Percentiles rank a stretch among this genome's conserved stretches.
Conservation (phyloP, 805 yeast genomes). For the Suhomyces faveliae region DNA sequence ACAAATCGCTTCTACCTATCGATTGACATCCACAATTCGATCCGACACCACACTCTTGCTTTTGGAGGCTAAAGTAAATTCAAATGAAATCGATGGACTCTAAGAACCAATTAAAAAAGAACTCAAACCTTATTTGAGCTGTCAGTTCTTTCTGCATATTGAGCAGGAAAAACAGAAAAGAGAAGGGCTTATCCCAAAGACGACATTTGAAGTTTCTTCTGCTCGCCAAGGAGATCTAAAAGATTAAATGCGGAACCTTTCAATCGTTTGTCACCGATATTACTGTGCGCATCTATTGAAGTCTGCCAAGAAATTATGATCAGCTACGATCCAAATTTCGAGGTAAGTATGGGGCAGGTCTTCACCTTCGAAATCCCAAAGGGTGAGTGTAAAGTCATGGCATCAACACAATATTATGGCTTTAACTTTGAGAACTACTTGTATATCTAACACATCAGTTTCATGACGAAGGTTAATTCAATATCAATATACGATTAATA, state of each 20-base stretch:
- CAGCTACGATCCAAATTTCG: background rate
- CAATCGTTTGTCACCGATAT: background rate
- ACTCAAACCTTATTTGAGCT: background rate
- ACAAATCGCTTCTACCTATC: background rate
- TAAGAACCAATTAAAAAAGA: background rate
- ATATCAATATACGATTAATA: background rate
- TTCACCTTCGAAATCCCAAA: background rate
- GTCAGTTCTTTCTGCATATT: background rate
- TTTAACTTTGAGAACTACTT: background rate
- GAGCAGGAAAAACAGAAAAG: background rate
- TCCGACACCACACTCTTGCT: background rate
- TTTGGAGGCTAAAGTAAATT: no score
- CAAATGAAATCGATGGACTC: background rate
- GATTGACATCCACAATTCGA: background rate
- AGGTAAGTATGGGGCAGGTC: background rate
- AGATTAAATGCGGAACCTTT: background rate
- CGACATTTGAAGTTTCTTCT: background rate
- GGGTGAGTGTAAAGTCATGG: background rate
- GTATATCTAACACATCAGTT: background rate
- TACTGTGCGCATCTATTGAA: background rate
- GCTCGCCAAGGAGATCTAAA: background rate
- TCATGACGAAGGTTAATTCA: background rate
- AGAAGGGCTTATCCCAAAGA: background rate
- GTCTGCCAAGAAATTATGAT: background rate
- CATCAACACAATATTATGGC: background rate